Evolutionary conservation across 2,329 filamentous ascomycete species (phyloP).

Genomic region (Fusarium papillatum): DNA sequence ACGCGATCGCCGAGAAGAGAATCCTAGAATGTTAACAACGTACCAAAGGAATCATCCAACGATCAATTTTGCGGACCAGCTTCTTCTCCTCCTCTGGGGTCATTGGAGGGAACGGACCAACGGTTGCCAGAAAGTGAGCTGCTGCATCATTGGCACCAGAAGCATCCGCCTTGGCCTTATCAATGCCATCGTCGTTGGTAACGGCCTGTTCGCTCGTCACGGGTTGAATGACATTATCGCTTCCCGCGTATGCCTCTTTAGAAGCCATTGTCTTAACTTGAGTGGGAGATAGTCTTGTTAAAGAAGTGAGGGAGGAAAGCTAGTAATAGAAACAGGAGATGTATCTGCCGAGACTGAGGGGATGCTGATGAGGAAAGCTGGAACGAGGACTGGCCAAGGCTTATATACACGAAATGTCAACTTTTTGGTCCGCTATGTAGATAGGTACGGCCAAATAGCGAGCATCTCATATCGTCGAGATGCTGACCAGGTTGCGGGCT

Average conservation of each 20-base stretch:
- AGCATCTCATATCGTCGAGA: not conserved
- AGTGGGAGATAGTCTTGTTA: not conserved
- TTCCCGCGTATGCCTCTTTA: not conserved
- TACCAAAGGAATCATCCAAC: slow-evolving; percentile 31
- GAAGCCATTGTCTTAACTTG: not conserved
- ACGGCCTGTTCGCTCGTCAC: not conserved
- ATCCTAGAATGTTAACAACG: not conserved
- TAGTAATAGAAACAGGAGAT: not conserved
- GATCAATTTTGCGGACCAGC: slow-evolving; percentile 34
- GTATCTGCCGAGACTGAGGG: not conserved
- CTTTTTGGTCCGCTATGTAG: not conserved
- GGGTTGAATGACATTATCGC: not conserved
- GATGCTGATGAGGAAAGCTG: not conserved
- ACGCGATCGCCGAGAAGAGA: not conserved
- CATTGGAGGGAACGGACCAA: slow-evolving; percentile 20
- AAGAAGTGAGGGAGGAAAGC: not conserved
- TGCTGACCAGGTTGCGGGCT: not conserved
- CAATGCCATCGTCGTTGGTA: not conserved
- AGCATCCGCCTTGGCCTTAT: not conserved
- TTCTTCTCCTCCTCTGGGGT: slow-evolving; percentile 32
- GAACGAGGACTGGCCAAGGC: not conserved
- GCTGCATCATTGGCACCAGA: not conserved
- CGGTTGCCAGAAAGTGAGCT: not conserved
- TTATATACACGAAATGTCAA: not conserved
- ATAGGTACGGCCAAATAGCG: not conserved